These are phyloP conservation scores for Oryza coarctata DNA, from an alignment of 176 grass and related monocot genomes.

Conservation along the genomic window DNA sequence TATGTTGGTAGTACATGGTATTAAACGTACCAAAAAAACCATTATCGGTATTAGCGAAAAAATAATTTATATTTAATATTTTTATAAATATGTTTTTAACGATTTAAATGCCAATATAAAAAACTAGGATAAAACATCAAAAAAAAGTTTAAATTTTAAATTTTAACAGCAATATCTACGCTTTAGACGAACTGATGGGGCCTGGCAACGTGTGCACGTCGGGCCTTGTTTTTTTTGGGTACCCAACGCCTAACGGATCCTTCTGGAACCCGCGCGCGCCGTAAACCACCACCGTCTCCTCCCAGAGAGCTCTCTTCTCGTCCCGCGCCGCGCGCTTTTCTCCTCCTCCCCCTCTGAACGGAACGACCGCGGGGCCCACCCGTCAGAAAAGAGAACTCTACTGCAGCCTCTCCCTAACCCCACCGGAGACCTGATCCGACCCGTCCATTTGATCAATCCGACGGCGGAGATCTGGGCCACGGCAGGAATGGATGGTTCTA, in stretches of 20 bases:
- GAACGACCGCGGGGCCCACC: not conserved
- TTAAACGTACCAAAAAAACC: no score
- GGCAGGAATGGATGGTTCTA: slow-evolving; percentile 48
- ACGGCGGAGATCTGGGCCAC: not conserved
- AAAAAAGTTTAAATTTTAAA: no score
- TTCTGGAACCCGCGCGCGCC: not conserved
- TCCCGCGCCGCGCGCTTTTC: not conserved
- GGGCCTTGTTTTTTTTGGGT: no score
- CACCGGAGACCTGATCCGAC: not conserved
- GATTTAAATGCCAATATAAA: no score
- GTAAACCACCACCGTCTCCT: no score
- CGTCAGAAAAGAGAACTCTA: not conserved
- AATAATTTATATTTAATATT: no score
- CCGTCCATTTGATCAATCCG: not conserved
- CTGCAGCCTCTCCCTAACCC: not conserved
- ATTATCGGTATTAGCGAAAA: no score
- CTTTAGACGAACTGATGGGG: no score
- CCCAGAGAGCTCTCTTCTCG: not conserved
- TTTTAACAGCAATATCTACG: no score
- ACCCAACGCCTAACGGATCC: not conserved
- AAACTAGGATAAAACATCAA: no score
- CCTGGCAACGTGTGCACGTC: not conserved
- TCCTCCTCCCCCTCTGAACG: not conserved
- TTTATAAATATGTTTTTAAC: no score
- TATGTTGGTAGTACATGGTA: not conserved